Conservation (phyloP, 805 yeast species). For the Teunomyces tritomae region DNA sequence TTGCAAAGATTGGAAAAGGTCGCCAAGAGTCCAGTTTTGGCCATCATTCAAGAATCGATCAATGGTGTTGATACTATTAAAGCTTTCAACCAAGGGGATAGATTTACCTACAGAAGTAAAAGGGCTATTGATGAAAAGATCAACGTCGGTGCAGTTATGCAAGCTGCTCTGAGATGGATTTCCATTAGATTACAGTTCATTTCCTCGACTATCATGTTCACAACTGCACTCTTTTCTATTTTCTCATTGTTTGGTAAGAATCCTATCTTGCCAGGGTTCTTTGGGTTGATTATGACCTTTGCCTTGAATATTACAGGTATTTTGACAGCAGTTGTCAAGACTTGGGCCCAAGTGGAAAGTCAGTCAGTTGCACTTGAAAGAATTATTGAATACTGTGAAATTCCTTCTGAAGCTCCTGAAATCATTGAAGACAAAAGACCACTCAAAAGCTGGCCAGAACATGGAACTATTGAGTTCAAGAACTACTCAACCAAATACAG, state of each 20-base stretch:
- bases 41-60: slow-evolving; percentile 79
- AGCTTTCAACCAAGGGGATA: slow-evolving; percentile 65
- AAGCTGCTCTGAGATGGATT: slow-evolving; percentile 65
- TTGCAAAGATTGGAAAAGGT: slow-evolving; percentile 69
- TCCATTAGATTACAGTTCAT: slow-evolving; percentile 59
- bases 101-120: slow-evolving; percentile 59
- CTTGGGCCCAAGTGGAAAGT: slow-evolving; percentile 62
- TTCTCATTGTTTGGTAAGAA: slow-evolving; percentile 34
- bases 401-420: slow-evolving; percentile 80
- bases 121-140: slow-evolving; percentile 51
- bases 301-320: slow-evolving; percentile 55
- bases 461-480: slow-evolving; percentile 35
- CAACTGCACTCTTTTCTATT: slow-evolving; percentile 48
- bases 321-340: slow-evolving; percentile 55
- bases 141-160: slow-evolving; percentile 20
- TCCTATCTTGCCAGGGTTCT: slow-evolving; percentile 55
- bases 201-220: slow-evolving; percentile 54
- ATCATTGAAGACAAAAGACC: slow-evolving; percentile 67
- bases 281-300: slow-evolving; percentile 65
- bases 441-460: slow-evolving; percentile 32
- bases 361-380: slow-evolving; percentile 68
- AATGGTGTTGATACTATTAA: slow-evolving; percentile 75
- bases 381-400: slow-evolving; percentile 65
- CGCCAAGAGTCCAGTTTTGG: slow-evolving; percentile 73
- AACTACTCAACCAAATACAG: slow-evolving; percentile 43